Conservation (phyloP, 208 protist species). For the Naegleria fowleri region DNA sequence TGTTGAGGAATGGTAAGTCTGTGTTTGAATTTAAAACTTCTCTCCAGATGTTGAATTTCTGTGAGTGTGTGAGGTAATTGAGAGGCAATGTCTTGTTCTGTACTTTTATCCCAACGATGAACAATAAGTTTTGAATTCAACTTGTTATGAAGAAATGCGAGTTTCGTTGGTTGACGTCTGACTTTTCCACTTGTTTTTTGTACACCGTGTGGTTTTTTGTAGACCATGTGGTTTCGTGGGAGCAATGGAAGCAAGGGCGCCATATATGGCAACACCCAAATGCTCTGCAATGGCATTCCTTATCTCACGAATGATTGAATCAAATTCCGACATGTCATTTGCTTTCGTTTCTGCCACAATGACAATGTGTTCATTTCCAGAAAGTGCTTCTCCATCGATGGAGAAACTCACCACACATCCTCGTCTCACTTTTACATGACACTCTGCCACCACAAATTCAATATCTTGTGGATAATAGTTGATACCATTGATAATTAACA, state of each 20-base stretch:
- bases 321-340: background rate
- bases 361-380: background rate
- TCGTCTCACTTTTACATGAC: background rate
- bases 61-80: background rate
- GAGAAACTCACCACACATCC: background rate
- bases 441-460: background rate
- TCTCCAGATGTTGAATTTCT: background rate
- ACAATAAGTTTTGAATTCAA: background rate
- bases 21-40: background rate
- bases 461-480: slow-evolving; percentile 23
- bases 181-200: slow-evolving; percentile 15
- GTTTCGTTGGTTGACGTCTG: background rate
- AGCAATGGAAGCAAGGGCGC: background rate
- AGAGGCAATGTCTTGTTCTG: background rate
- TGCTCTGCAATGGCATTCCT: background rate
- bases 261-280: background rate
- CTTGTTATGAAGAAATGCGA: background rate
- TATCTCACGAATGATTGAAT: background rate
- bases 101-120: background rate
- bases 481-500: background rate
- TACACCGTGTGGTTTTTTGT: background rate
- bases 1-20: background rate
- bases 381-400: background rate
- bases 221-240: background rate
- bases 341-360: background rate